A percentile compares a stretch with the other conserved stretches of the same genome.
These are phyloP conservation scores for Gossypium raimondii DNA, from an alignment of 345 rosid species.

Conservation along the genomic window DNA sequence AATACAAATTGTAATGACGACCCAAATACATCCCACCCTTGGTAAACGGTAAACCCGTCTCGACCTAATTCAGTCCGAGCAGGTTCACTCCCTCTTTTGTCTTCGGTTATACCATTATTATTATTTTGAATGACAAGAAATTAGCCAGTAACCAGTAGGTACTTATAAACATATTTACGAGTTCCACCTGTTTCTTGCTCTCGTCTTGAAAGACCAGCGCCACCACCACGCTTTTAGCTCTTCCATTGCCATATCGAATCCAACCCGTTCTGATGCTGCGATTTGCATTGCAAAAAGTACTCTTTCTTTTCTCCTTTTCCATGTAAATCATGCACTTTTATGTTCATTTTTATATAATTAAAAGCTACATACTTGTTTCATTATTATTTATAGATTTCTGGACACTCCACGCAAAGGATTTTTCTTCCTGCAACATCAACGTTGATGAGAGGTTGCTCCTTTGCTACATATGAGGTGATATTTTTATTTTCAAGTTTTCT, in stretches of 20 bases:
- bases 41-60: no score
- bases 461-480: constrained; percentile 7
- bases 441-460: constrained; percentile 10
- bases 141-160: not conserved
- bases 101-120: no score
- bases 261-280: not conserved
- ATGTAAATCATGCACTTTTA: not conserved
- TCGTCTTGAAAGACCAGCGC: not conserved
- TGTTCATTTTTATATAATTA: not conserved
- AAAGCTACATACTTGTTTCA: not conserved
- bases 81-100: no score
- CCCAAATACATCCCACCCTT: no score
- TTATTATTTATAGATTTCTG: not conserved
- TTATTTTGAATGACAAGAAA: no score
- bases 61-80: no score
- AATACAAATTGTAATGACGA: no score
- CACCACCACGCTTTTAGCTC: not conserved
- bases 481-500: not conserved
- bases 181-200: not conserved
- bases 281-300: constrained; percentile 6
- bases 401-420: not conserved
- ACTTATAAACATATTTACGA: not conserved
- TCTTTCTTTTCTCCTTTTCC: not conserved
- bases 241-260: not conserved
- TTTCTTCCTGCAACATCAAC: not conserved